Conservation (phyloP, 2,329 filamentous ascomycete species). For the Xylaria sp. region DNA sequence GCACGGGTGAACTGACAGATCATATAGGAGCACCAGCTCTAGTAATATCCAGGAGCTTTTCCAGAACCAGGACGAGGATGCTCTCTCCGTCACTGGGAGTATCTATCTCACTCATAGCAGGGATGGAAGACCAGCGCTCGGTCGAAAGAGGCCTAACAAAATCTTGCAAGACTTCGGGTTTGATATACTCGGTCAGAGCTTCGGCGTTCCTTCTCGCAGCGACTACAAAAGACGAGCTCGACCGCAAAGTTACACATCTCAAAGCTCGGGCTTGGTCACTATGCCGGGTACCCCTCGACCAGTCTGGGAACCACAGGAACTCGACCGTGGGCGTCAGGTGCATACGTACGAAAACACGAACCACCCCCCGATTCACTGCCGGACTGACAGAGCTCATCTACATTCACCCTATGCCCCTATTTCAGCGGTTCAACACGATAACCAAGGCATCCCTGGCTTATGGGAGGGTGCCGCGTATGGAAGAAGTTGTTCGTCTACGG, state of each 20-base stretch:
- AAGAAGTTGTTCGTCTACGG: not conserved
- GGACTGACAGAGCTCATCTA: conserved; percentile 11
- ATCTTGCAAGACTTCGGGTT: conserved; percentile 36
- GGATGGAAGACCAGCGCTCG: conserved; percentile 35
- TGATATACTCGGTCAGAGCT: conserved; percentile 35
- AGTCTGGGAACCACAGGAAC: not conserved
- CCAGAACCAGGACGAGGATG: conserved; percentile 13
- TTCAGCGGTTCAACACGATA: not conserved
- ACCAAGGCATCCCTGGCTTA: not conserved
- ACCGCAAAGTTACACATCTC: conserved; percentile 23
- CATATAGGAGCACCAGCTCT: conserved; percentile 26
- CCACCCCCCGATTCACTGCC: not conserved
- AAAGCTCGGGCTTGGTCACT: conserved; percentile 26
- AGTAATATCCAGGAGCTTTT: not conserved
- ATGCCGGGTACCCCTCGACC: conserved; percentile 7
- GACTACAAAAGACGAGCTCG: conserved; percentile 31
- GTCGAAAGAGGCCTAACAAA: conserved; percentile 34
- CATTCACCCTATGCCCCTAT: conserved; percentile 18
- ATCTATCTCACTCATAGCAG: conserved; percentile 37
- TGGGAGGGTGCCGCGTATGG: not conserved
- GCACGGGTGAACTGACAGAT: conserved; percentile 10
- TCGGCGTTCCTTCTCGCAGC: conserved; percentile 36
- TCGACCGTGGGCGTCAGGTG: not conserved
- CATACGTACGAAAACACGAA: conserved; percentile 3
- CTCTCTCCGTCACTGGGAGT: conserved; percentile 27